Base-by-base conservation (phyloP, 2,329 filamentous ascomycete species). In the Xylaria sp. region DNA sequence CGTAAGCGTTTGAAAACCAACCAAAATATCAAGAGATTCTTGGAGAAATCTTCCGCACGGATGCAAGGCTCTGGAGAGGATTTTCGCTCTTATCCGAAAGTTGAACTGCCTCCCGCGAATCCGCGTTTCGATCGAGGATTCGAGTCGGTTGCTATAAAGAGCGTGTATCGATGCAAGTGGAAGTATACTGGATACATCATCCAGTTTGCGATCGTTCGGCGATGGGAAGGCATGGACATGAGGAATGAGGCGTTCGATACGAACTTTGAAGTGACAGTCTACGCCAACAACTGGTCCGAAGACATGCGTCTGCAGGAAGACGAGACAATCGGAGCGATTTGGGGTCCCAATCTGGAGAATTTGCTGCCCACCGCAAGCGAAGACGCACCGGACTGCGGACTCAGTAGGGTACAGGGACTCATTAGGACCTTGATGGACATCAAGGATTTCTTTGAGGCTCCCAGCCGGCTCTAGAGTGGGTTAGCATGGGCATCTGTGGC, bases 201-300 rank as follows among this genome's bases (percentile, higher is more conserved):
- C 11, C 71, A 77, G 54, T 63, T 78, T 11, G 63, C 69, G 5
- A 63, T 76, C 16, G 72, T 73, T 59, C 73, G 72, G 35, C 66
- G 70, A 18, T 76, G 74, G 72, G 39, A 59, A 48, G 63, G 37
- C 54, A 65, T 66, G 52, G 65, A 55, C 8, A 68, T 70, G 59
- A 52, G 63, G 4, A 55, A 58, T 5, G 44, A 57, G 5, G 47
- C 53, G 2, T 64, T 65, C 11, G 61, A 59, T 6, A 61, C 65
- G 3, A 67, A 71, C 49, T 66, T 72, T n/a, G 65, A 63, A 4
- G 61, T 76, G 39, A 63, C 61, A n/a, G 35, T 76, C 39, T 72
- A 67, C 55, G 67, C 65, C 10, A 60, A 67, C n/a, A 59, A 67
- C 11, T 76, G 74, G 74, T 67, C 71, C 13, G 54, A 69, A 2